Base-by-base conservation (phyloP, 371 early-diverging fungal genomes). In the Mucor velutinosus region DNA sequence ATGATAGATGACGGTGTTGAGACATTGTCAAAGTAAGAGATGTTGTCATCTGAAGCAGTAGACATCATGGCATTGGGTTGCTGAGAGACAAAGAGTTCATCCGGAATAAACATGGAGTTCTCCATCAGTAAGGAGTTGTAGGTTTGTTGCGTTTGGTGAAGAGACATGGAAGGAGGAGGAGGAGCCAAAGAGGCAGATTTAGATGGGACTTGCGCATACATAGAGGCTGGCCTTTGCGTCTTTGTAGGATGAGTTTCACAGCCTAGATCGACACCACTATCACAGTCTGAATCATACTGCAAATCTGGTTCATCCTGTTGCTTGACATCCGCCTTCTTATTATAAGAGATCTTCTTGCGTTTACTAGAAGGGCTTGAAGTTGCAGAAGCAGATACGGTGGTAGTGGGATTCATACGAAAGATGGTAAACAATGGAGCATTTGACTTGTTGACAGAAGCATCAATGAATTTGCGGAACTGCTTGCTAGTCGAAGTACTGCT, bases 201-300 rank as follows among this genome's bases (percentile, higher is more conserved):
- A 12, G 8, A 11, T 5, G 51, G 8, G 12, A 10, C 4, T 10
- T 23, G 51, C 6, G 4, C 23, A 19, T 51, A 14, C 51, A 14
- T 51, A 5, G 51, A 51, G 0, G 12, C 25, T 25, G 51, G 25
- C 10, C 25, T 25, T 4, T 51, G 51, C 0, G 51, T 5, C 12
- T 25, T 51, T 11, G 25, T 51, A 3, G 21, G 23, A 25, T 51
- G 21, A 7, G 10, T 6, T 25, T 51, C 51, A 41, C 60, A 49
- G 3, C 66, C 57, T 5, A 61, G 27, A 47, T 72, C 69, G 5
- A 72, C 59, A n/a, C 69, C 69, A 37, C 72, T 72, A 57, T 72
- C 72, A 58, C 72, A 68, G 29, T 72, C 72, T 19, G 72, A 72
- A 51, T 68, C 69, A 35, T 60, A 62, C 21, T 43, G 25, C 12